Evolutionary conservation across 208 protist species (phyloP).

Genomic region (Crithidia thermophila): DNA sequence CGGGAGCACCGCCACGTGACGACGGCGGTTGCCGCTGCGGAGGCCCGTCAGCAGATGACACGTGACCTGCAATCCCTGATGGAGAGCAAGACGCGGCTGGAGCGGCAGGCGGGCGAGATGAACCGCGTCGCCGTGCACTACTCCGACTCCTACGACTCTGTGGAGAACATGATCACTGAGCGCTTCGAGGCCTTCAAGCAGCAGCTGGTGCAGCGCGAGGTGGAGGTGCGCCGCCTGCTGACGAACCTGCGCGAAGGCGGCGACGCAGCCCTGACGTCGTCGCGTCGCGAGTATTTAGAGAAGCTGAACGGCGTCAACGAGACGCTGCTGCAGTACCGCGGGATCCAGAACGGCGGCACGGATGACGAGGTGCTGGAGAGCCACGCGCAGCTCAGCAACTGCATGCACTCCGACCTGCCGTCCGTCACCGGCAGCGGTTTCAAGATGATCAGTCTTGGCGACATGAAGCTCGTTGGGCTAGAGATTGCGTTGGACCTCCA

Average conservation of each 20-base stretch:
- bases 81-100: constrained; percentile 49
- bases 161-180: constrained; percentile 72
- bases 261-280: constrained; percentile 49
- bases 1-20: constrained; percentile 57
- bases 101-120: constrained; percentile 67
- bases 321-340: constrained; percentile 45
- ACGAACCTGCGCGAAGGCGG: constrained; percentile 61
- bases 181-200: constrained; percentile 71
- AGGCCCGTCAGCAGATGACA: constrained; percentile 63
- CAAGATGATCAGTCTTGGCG: constrained; percentile 47
- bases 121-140: constrained; percentile 65
- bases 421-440: constrained; percentile 64
- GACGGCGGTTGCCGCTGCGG: constrained; percentile 49
- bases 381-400: constrained; percentile 36
- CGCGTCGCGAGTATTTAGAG: constrained; percentile 50
- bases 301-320: constrained; percentile 66
- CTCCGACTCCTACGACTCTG: constrained; percentile 64
- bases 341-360: constrained; percentile 52
- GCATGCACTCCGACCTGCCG: constrained; percentile 43
- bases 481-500: constrained; percentile 65
- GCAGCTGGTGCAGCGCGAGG: constrained; percentile 73
- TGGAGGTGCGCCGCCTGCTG: constrained; percentile 60
- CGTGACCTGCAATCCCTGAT: constrained; percentile 49
- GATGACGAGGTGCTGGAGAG: constrained; percentile 76
- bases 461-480: constrained; percentile 49